Base-by-base conservation (phyloP, 1,284 basidiomycete species). In the Ganoderma resinaceum region DNA sequence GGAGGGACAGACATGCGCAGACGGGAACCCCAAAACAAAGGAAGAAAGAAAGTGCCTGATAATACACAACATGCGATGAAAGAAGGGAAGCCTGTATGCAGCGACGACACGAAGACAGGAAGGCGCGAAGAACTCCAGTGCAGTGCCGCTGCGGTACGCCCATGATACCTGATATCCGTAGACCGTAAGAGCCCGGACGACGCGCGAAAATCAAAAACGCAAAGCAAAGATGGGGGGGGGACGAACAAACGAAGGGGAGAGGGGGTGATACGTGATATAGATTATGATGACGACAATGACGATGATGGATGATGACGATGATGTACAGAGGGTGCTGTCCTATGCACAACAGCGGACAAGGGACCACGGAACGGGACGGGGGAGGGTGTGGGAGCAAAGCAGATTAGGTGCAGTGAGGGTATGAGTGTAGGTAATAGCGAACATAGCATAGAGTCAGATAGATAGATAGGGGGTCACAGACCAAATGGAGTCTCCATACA, bases 381-480 rank as follows among this genome's bases (percentile, higher is more conserved):
- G n/a, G 55, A 35, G 23, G 46, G 46, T 26, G 4, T 23, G 46
- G 26, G 23, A 49, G 46, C 46, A 35, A n/a, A 64, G 67, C 61
- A 65, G 42, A 71, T 69, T 69, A 71, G 53, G 60, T 37, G 46
- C 33, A 57, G 61, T 16, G 67, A 62, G 40, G 16, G 62, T 65
- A 63, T 29, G 29, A 31, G 20, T 46, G 38, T 61, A 62, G 52
- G 38, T 61, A 62, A 40, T 52, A 42, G 62, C 62, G 66, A 55
- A 18, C 52, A 49, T 64, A 68, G 65, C 60, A 65, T 62, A 62
- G 55, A 43, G 62, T 63, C 62, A 63, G 58, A 68, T 66, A 68
- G 67, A 65, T 65, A 64, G 37, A 59, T 52, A 42, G 35, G 40
- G 43, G 40, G 43, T 12, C 40, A 20, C 16, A 33, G 31, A 42